Percentiles rank a stretch among this genome's conserved stretches.
Conservation (phyloP, 805 yeast species). For the Saturnispora sekii region DNA sequence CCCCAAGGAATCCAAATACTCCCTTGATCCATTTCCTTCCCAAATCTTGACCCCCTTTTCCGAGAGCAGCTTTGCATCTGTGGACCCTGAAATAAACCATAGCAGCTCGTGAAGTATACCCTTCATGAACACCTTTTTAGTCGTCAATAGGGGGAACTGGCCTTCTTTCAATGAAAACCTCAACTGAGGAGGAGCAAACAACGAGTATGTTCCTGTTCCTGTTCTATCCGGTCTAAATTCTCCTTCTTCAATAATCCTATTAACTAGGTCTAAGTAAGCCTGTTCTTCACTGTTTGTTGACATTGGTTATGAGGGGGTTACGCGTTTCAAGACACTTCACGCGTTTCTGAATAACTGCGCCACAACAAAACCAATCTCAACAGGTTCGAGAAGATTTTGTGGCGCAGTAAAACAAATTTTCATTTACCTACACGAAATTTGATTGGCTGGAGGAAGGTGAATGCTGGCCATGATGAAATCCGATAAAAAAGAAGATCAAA, state of each 20-base stretch:
- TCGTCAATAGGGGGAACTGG: conserved; percentile 79
- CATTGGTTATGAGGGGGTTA: not conserved
- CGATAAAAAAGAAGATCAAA: too few relatives aligned
- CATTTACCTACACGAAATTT: not conserved
- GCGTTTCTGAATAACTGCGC: not conserved
- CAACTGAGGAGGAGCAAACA: conserved; percentile 94
- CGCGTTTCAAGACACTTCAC: conserved; percentile 1
- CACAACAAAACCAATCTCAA: not conserved
- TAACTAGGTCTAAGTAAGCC: conserved; percentile 78
- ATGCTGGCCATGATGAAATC: not conserved
- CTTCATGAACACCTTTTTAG: conserved; percentile 82
- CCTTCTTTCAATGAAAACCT: conserved; percentile 69
- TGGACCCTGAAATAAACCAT: conserved; percentile 88
- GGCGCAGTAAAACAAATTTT: not conserved
- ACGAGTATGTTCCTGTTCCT: conserved; percentile 87
- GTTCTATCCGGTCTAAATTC: conserved; percentile 93
- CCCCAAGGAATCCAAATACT: conserved; percentile 78
- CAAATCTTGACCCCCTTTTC: conserved; percentile 92
- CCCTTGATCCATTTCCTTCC: conserved; percentile 98
- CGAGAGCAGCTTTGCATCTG: conserved; percentile 71
- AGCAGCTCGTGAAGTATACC: conserved; percentile 84
- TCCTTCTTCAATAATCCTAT: conserved; percentile 68
- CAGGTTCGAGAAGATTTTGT: not conserved
- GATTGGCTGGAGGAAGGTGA: not conserved
- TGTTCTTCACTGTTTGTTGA: conserved; percentile 52